Percentiles rank a stretch among this genome's conserved stretches.
These are phyloP conservation scores for Neodidymelliopsis sp. DNA, from an alignment of 2,329 filamentous ascomycete species.

Conservation along the genomic window DNA sequence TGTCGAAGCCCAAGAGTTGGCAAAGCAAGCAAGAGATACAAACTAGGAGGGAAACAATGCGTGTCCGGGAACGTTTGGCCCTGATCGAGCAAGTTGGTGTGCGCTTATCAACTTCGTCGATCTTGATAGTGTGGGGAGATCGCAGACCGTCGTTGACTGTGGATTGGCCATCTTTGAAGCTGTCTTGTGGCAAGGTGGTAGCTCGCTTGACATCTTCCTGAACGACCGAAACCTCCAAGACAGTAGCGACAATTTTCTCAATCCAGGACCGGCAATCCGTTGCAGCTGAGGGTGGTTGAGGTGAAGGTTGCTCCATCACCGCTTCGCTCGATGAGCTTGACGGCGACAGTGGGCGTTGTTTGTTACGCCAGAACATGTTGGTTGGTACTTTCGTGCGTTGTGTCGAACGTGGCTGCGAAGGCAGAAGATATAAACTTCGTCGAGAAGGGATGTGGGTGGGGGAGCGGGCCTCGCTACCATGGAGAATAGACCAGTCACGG, in stretches of 20 bases:
- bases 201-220: too few relatives aligned
- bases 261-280: too few relatives aligned
- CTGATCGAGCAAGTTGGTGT: background rate
- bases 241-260: too few relatives aligned
- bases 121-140: too few relatives aligned
- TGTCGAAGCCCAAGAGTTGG: conserved; percentile 10
- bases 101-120: background rate
- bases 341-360: background rate
- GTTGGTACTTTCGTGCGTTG: background rate
- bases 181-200: too few relatives aligned
- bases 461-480: conserved; percentile 10
- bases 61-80: conserved; percentile 6
- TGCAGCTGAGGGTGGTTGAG: too few relatives aligned
- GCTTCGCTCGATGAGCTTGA: background rate
- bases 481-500: background rate
- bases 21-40: conserved; percentile 19
- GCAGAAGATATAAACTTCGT: too few relatives aligned
- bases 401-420: too few relatives aligned
- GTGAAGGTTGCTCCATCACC: too few relatives aligned
- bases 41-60: conserved; percentile 11
- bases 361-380: conserved; percentile 7
- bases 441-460: background rate
- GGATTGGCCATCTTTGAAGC: too few relatives aligned
- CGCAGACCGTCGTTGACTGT: too few relatives aligned
- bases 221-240: too few relatives aligned